These are phyloP conservation scores for Eimeria acervulina DNA, from an alignment of 169 alveolate species.

Conservation along the genomic window DNA sequence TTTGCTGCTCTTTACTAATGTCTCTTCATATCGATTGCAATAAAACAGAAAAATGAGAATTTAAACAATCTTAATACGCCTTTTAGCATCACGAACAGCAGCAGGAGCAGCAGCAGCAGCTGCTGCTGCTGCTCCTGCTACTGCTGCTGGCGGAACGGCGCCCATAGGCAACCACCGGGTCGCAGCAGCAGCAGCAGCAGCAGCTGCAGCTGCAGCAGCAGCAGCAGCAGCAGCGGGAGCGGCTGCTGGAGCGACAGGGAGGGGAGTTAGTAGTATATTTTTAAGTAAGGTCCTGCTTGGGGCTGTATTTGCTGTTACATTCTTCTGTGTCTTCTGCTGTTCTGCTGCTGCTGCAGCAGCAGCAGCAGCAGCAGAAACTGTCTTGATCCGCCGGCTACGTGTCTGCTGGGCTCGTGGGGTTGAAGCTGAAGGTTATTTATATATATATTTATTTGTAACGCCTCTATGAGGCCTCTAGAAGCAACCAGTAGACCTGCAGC, in stretches of 20 bases:
- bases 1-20: background rate
- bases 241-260: background rate
- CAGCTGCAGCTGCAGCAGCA: background rate
- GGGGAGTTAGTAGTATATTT: too few species aligned
- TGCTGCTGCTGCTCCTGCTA: conserved; percentile 19
- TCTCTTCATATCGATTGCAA: background rate
- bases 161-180: background rate
- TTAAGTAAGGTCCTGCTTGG: too few species aligned
- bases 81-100: background rate
- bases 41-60: background rate
- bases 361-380: too few species aligned
- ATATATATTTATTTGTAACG: too few species aligned
- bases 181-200: conserved; percentile 46
- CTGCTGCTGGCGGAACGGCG: conserved; percentile 35
- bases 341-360: too few species aligned
- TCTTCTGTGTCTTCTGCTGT: too few species aligned
- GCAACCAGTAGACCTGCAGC: too few species aligned
- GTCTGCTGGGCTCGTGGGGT: too few species aligned
- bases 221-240: conserved; percentile 15
- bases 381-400: too few species aligned
- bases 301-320: too few species aligned
- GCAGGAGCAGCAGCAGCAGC: conserved; percentile 23
- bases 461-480: too few species aligned
- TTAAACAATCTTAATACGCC: background rate
- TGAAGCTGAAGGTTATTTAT: too few species aligned